These are phyloP conservation scores for Coemansia sp. DNA, from an alignment of 192 early-diverging fungal genomes.

Conservation along the genomic window DNA sequence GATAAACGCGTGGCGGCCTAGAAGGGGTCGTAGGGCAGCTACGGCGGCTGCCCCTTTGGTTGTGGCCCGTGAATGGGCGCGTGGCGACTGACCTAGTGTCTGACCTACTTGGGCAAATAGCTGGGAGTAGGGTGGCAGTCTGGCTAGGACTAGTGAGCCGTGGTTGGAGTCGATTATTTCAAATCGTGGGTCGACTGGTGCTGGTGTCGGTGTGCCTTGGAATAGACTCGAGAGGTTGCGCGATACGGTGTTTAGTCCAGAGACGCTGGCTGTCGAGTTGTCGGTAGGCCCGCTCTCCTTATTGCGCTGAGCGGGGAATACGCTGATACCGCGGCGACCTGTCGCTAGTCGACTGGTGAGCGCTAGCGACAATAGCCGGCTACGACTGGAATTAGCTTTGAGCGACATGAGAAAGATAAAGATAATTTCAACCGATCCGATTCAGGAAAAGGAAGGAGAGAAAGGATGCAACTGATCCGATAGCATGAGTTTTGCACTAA, in stretches of 20 bases:
- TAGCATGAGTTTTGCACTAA: not conserved
- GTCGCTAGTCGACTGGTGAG: not conserved
- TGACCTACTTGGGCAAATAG: slow-evolving; percentile 39
- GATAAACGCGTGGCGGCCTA: slow-evolving; percentile 40
- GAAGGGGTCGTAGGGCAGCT: slow-evolving; percentile 31
- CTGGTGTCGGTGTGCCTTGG: slow-evolving; percentile 23
- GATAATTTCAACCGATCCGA: not conserved
- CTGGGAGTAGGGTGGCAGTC: slow-evolving; percentile 46
- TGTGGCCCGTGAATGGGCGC: slow-evolving; percentile 18
- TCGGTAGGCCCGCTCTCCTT: not conserved
- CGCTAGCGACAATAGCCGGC: not conserved
- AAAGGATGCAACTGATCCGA: not conserved
- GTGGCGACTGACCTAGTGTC: slow-evolving; percentile 34
- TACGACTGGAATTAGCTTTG: not conserved
- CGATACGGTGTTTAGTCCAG: not conserved
- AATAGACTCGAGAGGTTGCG: slow-evolving; percentile 25
- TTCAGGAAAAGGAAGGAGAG: not conserved
- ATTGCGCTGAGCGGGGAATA: slow-evolving; percentile 11
- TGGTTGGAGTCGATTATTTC: slow-evolving; percentile 28
- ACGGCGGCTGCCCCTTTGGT: slow-evolving; percentile 24
- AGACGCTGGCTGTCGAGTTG: not conserved
- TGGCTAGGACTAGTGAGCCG: slow-evolving; percentile 31
- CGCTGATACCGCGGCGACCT: slow-evolving; percentile 2
- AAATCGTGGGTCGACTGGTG: slow-evolving; percentile 40
- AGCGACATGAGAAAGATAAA: slow-evolving; percentile 2